Evolutionary conservation across 768 basidiomycete genomes (phyloP), one percentile per base, ranked within the genome.

Genomic region (Asterophora parasitica): DNA sequence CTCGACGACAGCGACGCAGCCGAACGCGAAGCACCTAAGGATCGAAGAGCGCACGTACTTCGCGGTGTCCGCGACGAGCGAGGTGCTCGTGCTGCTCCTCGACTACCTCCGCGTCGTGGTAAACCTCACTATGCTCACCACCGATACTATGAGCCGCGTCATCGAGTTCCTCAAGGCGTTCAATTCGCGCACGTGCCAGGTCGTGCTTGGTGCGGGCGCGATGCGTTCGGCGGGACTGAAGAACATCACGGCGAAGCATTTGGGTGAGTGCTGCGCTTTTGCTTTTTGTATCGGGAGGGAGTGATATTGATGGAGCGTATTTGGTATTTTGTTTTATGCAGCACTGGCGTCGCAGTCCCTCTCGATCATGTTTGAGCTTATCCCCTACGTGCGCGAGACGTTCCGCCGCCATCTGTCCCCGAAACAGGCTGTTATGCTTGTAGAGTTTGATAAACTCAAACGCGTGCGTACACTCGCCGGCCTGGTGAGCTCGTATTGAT

Each of bases 371-470:
- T 89, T 92, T 56, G 83, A 90, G 30, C 81, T 99, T 40, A 90
- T 97, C 46, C 93, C 96, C 1, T 97, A 97, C 63, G 83, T 98
- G 43, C 86, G 96, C 39, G 96, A 99, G 70, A 85, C 87, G 5
- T 91, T 98, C 65, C 77, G 96, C 40, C 78, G 96, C 53, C 95
- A 97, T 71, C 76, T 99, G 26, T 94, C 82, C 64, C 80, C 86
- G 49, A 94, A 92, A 66, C 93, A 98, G 67, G 92, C 93, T 10
- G 92, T 97, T 39, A 94, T 98, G 84, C 73, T 98, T 31, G 82
- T 94, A 13, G 96, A 98, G 67, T 99, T 98, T 63, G 96, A 99
- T 71, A 97, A 95, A 71, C 79, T 98, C 49, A 98, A 95, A 70
- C 78, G 95, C 72, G 91, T 92, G 56, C 55, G 86, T 58, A 17